Evolutionary conservation across 2,329 filamentous ascomycete species (phyloP), one percentile per base, ranked within the genome.

Genomic region (Pseudohalonectria lignicola): DNA sequence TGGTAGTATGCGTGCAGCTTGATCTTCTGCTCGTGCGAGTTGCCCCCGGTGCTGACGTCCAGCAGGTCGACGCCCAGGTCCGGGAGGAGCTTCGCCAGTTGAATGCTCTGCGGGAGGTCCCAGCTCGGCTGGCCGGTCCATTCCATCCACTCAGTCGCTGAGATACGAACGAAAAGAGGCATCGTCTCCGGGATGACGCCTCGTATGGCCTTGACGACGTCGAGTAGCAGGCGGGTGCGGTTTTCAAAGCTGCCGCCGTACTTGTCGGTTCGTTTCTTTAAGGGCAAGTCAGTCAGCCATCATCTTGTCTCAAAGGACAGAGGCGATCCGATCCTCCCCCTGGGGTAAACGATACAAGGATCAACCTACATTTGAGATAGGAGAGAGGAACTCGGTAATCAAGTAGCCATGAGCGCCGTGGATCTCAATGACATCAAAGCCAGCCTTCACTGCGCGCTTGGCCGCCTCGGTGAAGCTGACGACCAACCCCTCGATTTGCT

Each of bases 11-110:
- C 76, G 32, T 74, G 70, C 11, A 68, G 50, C 16, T 72, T 58
- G 45, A 86, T 74, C 53, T 76, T 64, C 53, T 83, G 78, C 32
- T 59, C 55, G 26, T 65, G 57, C 53, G 77, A 72, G 53, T 84
- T 82, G 29, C 84, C 88, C 25, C 79, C 86, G 1, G 78, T 79
- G 48, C 79, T 86, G 41, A 94, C 76, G 55, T 95, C 88, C 21
- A 94, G 68, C 13, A 94, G 64, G 54, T 95, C 88, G 31, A 94
- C 71, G 21, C 88, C 88, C 11, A 70, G 65, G 1, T 71, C 73
- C 0, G 84, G 82, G 1, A 95, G 71, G 9, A 81, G 63, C 53
- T 74, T 70, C 12, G 85, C 82, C 3, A 92, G 72, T 39, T 61
- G 63, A 44, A 82, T 73, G 41, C 58, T 82, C 46, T 87, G 71